A percentile compares a stretch with the other conserved stretches of the same genome.
Evolutionary conservation across 331 rosid species (phyloP).

Genomic region (Pyrus hybrid): DNA sequence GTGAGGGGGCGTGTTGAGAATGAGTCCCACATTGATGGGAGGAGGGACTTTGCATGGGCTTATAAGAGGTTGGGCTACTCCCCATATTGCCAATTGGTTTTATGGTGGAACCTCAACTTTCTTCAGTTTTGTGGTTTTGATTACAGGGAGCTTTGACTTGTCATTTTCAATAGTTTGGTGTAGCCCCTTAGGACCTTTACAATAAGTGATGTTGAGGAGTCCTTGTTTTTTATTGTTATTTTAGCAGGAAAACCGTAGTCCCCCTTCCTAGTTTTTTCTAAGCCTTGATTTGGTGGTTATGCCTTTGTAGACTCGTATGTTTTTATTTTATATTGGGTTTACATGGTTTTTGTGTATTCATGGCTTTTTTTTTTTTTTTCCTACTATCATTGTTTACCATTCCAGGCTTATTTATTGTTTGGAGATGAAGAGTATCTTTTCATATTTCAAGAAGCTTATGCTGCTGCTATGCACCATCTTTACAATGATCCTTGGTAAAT

Average conservation of each 20-base stretch:
- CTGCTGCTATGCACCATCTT: slow-evolving; percentile 88
- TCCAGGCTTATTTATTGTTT: slow-evolving; percentile 87
- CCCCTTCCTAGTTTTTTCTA: neutral
- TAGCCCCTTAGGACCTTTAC: neutral
- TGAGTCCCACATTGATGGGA: no score
- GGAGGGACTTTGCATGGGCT: no score
- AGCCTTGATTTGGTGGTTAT: neutral
- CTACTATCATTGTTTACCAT: slow-evolving; percentile 19
- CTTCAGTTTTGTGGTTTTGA: neutral
- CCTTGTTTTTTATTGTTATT: neutral
- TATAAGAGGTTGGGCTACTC: no score
- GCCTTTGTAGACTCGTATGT: neutral
- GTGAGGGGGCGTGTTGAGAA: no score
- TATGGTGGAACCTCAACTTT: no score
- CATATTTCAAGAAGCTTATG: slow-evolving; percentile 95
- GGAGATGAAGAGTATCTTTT: slow-evolving; percentile 95
- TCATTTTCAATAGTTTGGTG: neutral
- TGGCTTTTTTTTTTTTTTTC: neutral
- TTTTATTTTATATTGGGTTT: neutral
- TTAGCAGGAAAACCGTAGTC: neutral
- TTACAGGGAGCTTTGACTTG: neutral
- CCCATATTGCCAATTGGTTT: no score
- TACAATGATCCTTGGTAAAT: slow-evolving; percentile 92
- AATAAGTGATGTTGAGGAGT: neutral
- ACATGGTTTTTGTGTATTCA: no score